A percentile compares a stretch with the other conserved stretches of the same genome.
phyloP scores from a whole-genome alignment of 1,284 basidiomycete genomes.

The Boletus mariae region DNA sequence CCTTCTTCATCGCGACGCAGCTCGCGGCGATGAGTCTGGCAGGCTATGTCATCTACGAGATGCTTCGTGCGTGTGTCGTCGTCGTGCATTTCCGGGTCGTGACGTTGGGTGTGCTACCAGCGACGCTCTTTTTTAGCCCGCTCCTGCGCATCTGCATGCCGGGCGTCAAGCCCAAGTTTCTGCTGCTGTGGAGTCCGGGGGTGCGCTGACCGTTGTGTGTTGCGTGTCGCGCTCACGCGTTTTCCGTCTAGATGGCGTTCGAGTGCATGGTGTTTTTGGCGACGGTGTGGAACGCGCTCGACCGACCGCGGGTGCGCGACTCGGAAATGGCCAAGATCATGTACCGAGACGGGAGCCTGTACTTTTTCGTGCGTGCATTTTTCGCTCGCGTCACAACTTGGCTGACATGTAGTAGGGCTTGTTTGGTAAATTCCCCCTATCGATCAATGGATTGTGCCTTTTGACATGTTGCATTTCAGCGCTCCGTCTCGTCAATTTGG shows the following conservation, averaged over 20 bases:
- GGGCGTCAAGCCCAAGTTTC: conserved; percentile 12
- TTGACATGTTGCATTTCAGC: conserved; percentile 15
- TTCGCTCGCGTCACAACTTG: neutral
- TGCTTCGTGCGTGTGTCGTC: conserved; percentile 33
- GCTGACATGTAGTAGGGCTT: conserved; percentile 15
- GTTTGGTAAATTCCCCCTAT: conserved; percentile 23
- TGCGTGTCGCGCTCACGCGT: neutral
- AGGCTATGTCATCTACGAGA: conserved; percentile 28
- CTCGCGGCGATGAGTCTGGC: conserved; percentile 26
- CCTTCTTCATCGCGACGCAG: conserved; percentile 34
- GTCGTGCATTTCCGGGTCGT: neutral
- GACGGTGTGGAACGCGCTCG: conserved; percentile 37
- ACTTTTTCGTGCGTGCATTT: conserved; percentile 37
- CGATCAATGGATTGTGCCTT: neutral
- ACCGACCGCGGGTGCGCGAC: conserved; percentile 27
- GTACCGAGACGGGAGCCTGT: conserved; percentile 36
- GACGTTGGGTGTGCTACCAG: conserved; percentile 4
- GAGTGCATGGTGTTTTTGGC: conserved; percentile 37
- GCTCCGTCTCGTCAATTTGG: conserved; percentile 31
- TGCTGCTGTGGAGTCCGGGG: conserved; percentile 34
- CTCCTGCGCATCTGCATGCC: conserved; percentile 17
- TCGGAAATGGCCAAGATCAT: conserved; percentile 27
- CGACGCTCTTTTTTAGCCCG: conserved; percentile 11
- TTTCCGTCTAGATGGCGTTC: conserved; percentile 30
- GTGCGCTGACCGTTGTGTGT: conserved; percentile 14